Evolutionary conservation across 106 monocot species (phyloP).

Genomic region (Dendrobium chrysotoxum): DNA sequence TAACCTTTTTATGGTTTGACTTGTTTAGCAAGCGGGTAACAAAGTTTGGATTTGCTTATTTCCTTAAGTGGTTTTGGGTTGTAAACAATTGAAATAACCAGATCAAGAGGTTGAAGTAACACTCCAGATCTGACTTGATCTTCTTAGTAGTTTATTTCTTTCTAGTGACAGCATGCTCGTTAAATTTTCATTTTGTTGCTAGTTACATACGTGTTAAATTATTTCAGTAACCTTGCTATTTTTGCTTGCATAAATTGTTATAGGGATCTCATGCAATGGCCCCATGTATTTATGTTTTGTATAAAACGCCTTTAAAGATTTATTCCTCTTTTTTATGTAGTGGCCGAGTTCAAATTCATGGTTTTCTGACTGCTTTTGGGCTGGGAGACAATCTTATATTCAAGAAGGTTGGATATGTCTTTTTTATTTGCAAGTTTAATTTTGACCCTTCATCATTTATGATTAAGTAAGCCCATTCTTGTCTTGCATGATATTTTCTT

Average conservation of each 20-base stretch:
- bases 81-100: not conserved
- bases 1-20: not conserved
- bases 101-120: not conserved
- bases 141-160: not conserved
- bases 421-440: not conserved
- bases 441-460: not conserved
- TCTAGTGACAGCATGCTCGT: not conserved
- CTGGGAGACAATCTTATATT: slow-evolving; percentile 30
- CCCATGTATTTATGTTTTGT: not conserved
- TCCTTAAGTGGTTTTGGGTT: not conserved
- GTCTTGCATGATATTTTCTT: not conserved
- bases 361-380: slow-evolving; percentile 40
- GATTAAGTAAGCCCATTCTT: not conserved
- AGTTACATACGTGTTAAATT: not conserved
- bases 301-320: not conserved
- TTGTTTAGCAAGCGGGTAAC: not conserved
- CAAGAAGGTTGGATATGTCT: slow-evolving; percentile 41
- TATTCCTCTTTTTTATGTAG: slow-evolving; percentile 28
- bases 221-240: not conserved
- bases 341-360: slow-evolving; percentile 45
- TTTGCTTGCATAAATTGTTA: not conserved
- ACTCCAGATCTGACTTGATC: not conserved
- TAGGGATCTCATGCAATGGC: not conserved
- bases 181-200: not conserved
- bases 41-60: not conserved